These are phyloP conservation scores for Suillus americanus DNA, from an alignment of 768 basidiomycete species.

Conservation along the genomic window DNA sequence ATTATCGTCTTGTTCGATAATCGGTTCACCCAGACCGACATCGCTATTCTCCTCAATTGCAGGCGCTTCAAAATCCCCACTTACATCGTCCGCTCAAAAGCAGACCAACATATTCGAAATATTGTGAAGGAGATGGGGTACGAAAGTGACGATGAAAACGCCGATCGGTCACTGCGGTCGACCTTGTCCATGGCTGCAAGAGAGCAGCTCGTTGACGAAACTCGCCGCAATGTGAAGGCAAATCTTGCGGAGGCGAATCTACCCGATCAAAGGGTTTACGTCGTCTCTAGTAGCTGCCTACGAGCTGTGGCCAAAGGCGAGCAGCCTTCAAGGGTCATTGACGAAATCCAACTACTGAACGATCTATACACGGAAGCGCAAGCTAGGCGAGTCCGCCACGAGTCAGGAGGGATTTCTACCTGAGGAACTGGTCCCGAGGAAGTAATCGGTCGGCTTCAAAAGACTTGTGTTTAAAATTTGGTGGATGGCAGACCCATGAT, in stretches of 20 bases:
- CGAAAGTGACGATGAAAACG: constrained; percentile 6
- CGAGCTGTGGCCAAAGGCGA: constrained; percentile 8
- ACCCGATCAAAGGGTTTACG: constrained; percentile 19
- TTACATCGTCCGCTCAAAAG: constrained; percentile 18
- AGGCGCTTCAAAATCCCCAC: constrained; percentile 15
- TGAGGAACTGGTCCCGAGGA: neutral
- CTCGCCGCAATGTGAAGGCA: constrained; percentile 12
- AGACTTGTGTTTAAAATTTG: neutral
- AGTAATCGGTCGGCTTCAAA: neutral
- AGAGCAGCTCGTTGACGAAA: constrained; percentile 18
- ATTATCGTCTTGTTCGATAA: constrained; percentile 17
- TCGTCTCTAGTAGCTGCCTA: constrained; percentile 18
- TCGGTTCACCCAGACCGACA: constrained; percentile 15
- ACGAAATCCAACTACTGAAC: constrained; percentile 15
- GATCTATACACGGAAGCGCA: constrained; percentile 12
- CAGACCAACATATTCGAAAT: constrained; percentile 16
- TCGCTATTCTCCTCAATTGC: constrained; percentile 14
- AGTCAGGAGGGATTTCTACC: neutral
- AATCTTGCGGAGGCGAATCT: constrained; percentile 16
- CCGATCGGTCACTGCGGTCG: constrained; percentile 6
- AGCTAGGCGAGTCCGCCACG: constrained; percentile 4
- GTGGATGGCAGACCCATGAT: neutral
- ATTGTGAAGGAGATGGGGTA: constrained; percentile 11
- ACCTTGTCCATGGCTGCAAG: constrained; percentile 14
- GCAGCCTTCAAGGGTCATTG: constrained; percentile 8